Evolutionary conservation across 768 basidiomycete genomes (phyloP), one percentile per base, ranked within the genome.

Genomic region (Lactarius hengduanensis): DNA sequence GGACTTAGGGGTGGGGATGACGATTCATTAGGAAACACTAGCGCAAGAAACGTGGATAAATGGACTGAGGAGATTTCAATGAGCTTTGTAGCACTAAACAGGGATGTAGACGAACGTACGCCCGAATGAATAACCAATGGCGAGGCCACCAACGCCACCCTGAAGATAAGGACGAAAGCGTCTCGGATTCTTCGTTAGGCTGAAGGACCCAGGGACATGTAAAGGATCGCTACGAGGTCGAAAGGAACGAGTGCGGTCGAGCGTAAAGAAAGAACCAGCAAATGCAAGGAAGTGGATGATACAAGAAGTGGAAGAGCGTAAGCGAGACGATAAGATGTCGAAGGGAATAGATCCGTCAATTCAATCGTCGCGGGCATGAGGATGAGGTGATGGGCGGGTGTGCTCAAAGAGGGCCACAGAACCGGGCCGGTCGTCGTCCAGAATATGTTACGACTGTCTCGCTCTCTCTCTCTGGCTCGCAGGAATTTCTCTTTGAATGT

Each of bases 201-300:
- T 64, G 66, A 61, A 65, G 38, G 66, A 63, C 9, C 64, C 65
- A 6, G 34, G 79, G 77, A 61, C 75, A 70, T 64, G 69, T 11
- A 71, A 36, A 22, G 73, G 72, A 59, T 76, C 77, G 69, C 77
- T 76, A 9, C 76, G 74, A 41, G 84, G 80, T 0, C 82, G 77
- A 71, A 91, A 89, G 8, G 84, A 81, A 45, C 86, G 82, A 26
- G 88, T 84, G 47, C 89, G 85, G 72, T 90, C 88, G 58, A 91
- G 81, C 20, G 83, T 89, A 26, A 90, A 77, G 74, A 91, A 90
- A 3, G 87, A 81, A n/a, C 89, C 88, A n/a, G 86, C 78, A 72
- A 89, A 86, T 8, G 83, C 83, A 43, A 87, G 77, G 28, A 84
- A 47, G 86, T 59, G 11, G 88, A 89, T 6, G 85, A 65, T 4